A percentile compares a stretch with the other conserved stretches of the same genome.
Conservation (phyloP, 1,284 basidiomycete species). For the Meripilus lineatus region DNA sequence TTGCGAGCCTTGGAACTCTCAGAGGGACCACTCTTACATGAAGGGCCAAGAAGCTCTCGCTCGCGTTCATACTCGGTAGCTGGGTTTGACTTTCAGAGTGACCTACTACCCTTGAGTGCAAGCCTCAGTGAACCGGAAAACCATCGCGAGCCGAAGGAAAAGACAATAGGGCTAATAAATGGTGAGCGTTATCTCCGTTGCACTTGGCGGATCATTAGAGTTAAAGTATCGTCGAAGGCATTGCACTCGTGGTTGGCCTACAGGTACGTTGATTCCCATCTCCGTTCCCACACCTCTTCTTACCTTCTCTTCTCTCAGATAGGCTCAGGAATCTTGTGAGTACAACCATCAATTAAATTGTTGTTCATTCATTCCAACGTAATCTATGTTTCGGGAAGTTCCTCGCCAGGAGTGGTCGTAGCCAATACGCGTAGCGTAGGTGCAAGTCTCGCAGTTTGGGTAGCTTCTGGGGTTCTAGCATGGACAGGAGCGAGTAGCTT, state of each 20-base stretch:
- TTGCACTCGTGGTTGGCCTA: conserved; percentile 77
- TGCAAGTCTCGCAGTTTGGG: conserved; percentile 79
- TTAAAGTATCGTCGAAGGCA: conserved; percentile 41
- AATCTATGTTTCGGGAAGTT: too few relatives aligned
- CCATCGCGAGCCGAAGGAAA: conserved; percentile 47
- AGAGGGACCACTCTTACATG: conserved; percentile 47
- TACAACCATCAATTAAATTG: too few relatives aligned
- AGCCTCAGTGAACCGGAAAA: conserved; percentile 67
- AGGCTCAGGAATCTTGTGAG: conserved; percentile 89
- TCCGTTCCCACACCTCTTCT: background rate
- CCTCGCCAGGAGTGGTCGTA: conserved; percentile 87
- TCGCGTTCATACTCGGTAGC: conserved; percentile 66
- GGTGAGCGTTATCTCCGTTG: conserved; percentile 40
- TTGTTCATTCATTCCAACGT: background rate
- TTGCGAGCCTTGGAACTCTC: conserved; percentile 73
- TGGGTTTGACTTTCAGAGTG: conserved; percentile 74
- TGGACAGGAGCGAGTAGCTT: conserved; percentile 95
- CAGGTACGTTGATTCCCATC: conserved; percentile 43
- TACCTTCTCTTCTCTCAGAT: conserved; percentile 40
- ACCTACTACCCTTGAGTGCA: conserved; percentile 71
- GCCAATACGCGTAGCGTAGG: conserved; percentile 84
- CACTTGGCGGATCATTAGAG: background rate
- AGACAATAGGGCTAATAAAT: conserved; percentile 73
- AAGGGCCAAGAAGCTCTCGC: conserved; percentile 28
- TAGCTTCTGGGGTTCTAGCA: conserved; percentile 72